These are phyloP conservation scores for Aspergillus hancockii DNA, from an alignment of 495 filamentous ascomycete species.

Conservation along the genomic window DNA sequence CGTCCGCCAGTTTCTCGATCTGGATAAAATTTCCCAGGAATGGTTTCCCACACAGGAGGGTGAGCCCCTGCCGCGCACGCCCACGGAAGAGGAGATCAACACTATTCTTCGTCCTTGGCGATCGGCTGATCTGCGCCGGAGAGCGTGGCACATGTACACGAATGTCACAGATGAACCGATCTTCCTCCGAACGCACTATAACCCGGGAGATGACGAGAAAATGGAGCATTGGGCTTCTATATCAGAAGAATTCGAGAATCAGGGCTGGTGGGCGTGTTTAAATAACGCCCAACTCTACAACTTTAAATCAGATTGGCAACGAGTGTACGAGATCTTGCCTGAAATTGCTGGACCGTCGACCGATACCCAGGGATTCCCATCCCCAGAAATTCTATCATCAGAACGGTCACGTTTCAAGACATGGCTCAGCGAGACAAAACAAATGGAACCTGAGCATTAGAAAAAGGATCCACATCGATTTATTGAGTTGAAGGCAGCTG, in stretches of 20 bases:
- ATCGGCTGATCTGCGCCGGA: slow-evolving; percentile 9
- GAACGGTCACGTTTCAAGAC: background rate
- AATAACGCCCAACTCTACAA: slow-evolving; percentile 12
- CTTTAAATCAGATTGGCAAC: slow-evolving; percentile 11
- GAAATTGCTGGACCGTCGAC: slow-evolving; percentile 8
- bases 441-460: background rate
- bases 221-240: slow-evolving; percentile 9
- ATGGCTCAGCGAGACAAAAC: background rate
- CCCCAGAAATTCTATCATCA: background rate
- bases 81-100: slow-evolving; percentile 16
- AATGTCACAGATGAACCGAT: background rate
- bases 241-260: slow-evolving; percentile 9
- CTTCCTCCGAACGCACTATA: slow-evolving; percentile 20
- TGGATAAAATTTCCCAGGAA: slow-evolving; percentile 15
- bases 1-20: slow-evolving; percentile 16
- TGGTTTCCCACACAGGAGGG: background rate
- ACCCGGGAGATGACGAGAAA: slow-evolving; percentile 14
- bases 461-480: slow-evolving; percentile 3
- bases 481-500: background rate
- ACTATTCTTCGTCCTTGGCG: slow-evolving; percentile 21
- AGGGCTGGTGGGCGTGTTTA: slow-evolving; percentile 16
- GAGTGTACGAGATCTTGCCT: slow-evolving; percentile 14
- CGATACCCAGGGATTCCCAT: background rate
- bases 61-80: slow-evolving; percentile 3
- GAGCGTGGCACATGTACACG: slow-evolving; percentile 13